Conservation (phyloP, 2,329 filamentous ascomycete genomes). For the Paecilomyces formosus region DNA sequence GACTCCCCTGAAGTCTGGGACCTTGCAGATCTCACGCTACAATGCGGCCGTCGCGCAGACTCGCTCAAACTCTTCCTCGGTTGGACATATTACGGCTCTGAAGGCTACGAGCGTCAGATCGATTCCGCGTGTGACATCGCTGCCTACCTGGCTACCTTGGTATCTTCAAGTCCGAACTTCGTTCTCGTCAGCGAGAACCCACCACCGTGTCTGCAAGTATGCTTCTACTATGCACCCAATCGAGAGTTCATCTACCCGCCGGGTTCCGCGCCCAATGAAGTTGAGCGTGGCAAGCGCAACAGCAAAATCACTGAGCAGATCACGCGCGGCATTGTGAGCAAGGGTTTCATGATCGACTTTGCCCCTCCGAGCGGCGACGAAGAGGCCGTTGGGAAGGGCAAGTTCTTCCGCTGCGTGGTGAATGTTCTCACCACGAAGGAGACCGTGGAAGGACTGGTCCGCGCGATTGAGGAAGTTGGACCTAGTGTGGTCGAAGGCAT, state of each 20-base stretch:
- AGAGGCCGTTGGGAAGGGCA: constrained; percentile 48
- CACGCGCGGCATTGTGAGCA: constrained; percentile 45
- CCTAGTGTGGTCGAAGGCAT: constrained; percentile 23
- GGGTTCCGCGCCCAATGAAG: constrained; percentile 23
- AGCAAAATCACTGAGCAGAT: constrained; percentile 50
- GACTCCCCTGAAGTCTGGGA: constrained; percentile 64
- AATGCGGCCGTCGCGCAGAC: constrained; percentile 84
- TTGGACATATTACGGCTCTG: constrained; percentile 81
- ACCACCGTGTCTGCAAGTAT: constrained; percentile 85
- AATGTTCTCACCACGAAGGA: constrained; percentile 53
- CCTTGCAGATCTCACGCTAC: constrained; percentile 82
- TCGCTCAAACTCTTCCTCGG: constrained; percentile 77
- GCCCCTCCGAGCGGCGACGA: constrained; percentile 44
- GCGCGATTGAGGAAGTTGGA: constrained; percentile 47
- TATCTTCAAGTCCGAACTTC: constrained; percentile 55
- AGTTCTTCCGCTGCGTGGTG: constrained; percentile 63
- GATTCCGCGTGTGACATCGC: constrained; percentile 68
- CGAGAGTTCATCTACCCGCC: constrained; percentile 40
- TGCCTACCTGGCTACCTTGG: constrained; percentile 54
- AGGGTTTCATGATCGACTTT: constrained; percentile 65
- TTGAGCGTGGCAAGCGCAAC: constrained; percentile 40
- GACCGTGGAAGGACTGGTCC: constrained; percentile 57
- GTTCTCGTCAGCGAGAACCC: constrained; percentile 66
- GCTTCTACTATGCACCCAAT: constrained; percentile 74
- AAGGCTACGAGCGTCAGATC: constrained; percentile 63